These are phyloP conservation scores for Ogataea siamensis DNA, from an alignment of 805 yeast genomes.

Conservation along the genomic window DNA sequence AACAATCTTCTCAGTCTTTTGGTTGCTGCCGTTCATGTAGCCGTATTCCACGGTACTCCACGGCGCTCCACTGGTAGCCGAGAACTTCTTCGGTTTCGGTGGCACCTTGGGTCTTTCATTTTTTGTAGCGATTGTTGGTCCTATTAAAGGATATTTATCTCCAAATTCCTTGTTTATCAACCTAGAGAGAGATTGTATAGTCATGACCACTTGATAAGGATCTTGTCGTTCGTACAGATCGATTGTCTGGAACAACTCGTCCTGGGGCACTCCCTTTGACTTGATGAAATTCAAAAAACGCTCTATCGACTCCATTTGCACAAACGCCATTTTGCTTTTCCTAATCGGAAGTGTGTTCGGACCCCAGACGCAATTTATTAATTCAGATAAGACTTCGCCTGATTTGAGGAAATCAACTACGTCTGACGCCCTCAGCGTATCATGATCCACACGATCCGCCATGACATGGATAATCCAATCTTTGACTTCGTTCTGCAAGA, in stretches of 20 bases:
- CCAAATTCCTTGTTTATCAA: conserved; percentile 54
- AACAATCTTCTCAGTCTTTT: conserved; percentile 50
- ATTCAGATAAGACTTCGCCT: conserved; percentile 54
- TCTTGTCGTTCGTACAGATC: conserved; percentile 74
- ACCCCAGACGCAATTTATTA: conserved; percentile 42
- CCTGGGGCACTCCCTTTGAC: conserved; percentile 68
- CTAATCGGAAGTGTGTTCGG: conserved; percentile 46
- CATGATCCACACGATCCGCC: conserved; percentile 30
- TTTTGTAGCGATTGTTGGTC: conserved; percentile 53
- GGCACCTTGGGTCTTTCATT: conserved; percentile 52
- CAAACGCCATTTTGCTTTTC: conserved; percentile 69
- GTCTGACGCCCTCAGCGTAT: conserved; percentile 32
- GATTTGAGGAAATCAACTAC: conserved; percentile 57
- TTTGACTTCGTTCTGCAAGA: conserved; percentile 36
- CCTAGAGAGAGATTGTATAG: conserved; percentile 71
- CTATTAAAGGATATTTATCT: conserved; percentile 49
- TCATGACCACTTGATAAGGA: conserved; percentile 74
- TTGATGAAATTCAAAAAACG: conserved; percentile 64
- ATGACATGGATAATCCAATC: conserved; percentile 50
- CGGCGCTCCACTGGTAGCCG: conserved; percentile 32
- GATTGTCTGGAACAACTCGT: conserved; percentile 75
- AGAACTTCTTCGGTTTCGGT: conserved; percentile 49
- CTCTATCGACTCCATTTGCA: conserved; percentile 82
- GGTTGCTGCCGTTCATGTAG: conserved; percentile 56
- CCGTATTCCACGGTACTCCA: conserved; percentile 66